A percentile compares a stretch with the other conserved stretches of the same genome.
phyloP scores from a whole-genome alignment of 257 asterid genomes.

The Leptodermis oblonga region DNA sequence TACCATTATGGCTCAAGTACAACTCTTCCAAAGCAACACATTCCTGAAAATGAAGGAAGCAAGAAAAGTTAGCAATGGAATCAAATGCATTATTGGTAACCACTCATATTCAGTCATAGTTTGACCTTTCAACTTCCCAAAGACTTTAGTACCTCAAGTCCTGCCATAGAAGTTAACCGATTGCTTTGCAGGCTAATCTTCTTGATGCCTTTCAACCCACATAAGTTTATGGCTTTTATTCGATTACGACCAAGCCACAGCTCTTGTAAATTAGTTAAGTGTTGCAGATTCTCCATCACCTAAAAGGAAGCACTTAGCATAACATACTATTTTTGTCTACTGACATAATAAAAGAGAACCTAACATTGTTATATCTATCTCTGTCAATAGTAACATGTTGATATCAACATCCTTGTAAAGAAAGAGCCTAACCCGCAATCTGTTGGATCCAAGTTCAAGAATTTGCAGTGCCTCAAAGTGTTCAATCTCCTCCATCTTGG shows the following conservation, averaged over 20 bases:
- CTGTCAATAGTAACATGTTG: constrained; percentile 10
- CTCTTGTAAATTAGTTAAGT: constrained; percentile 66
- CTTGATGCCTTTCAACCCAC: constrained; percentile 85
- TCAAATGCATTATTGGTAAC: neutral
- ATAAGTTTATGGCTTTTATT: constrained; percentile 66
- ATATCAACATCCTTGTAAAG: constrained; percentile 11
- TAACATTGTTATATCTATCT: constrained; percentile 8
- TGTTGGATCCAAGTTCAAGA: constrained; percentile 98
- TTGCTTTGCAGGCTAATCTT: constrained; percentile 99
- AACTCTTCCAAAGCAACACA: constrained; percentile 86
- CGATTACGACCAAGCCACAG: constrained; percentile 99
- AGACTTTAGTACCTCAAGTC: constrained; percentile 62
- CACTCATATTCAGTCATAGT: neutral
- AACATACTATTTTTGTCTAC: neutral
- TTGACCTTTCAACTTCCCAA: neutral
- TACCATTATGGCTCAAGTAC: constrained; percentile 97
- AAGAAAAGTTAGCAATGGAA: constrained; percentile 5
- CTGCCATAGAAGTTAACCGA: constrained; percentile 73
- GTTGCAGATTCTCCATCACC: constrained; percentile 86
- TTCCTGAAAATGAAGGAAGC: constrained; percentile 47
- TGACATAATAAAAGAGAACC: neutral
- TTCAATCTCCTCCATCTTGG: constrained; percentile 87
- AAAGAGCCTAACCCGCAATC: constrained; percentile 61
- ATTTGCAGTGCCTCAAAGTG: constrained; percentile 72
- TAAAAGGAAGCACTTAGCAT: constrained; percentile 30